Base-by-base conservation (phyloP, 2,329 filamentous ascomycete genomes). In the Penicillium sp. region DNA sequence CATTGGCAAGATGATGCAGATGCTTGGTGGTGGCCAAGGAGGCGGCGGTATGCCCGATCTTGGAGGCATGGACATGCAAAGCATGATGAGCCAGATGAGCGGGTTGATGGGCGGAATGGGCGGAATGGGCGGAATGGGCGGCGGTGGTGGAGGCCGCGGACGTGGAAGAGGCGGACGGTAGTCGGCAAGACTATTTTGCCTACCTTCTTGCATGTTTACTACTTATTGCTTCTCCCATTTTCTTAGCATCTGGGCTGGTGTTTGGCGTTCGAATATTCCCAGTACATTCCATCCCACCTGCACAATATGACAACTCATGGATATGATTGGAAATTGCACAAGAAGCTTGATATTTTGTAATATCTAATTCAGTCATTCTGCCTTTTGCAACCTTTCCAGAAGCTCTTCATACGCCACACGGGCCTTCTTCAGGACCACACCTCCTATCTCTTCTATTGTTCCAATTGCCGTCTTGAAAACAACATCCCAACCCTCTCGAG, bases 1-100 rank as follows among this genome's bases (percentile, higher is more conserved):
- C 54, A 82, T 97, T 77, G 93, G 95, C 85, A 93, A 94, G 81
- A 95, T 96, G 89, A 83, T 97, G 52, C 96, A 96, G 86, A 92
- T 92, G 82, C 91, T 95, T 86, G 87, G 86, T 1, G 86, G 85
- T 5, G 84, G 82, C 1, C 88, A 84, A 1, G 84, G 82, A 7
- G 87, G 85, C 23, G 88, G 85, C 1, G 85, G 83, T 0, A 86
- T 92, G 80, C 87, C 88, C 1, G 77, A 79, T 45, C 64, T 81
- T 22, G 77, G 76, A 6, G 78, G 77, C 2, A 81, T 81, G 59
- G 86, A 87, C 26, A 82, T 89, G 56, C 84, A 88, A 76, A 87
- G 88, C 59, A 89, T 94, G 85, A 84, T 84, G 81, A 85, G 88
- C 71, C 87, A 89, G 63, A 90, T 94, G 75, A 75, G 89, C 82